Evolutionary conservation across 805 yeast genomes (phyloP), one percentile per base, ranked within the genome.

Genomic region (Suhomyces sp.): DNA sequence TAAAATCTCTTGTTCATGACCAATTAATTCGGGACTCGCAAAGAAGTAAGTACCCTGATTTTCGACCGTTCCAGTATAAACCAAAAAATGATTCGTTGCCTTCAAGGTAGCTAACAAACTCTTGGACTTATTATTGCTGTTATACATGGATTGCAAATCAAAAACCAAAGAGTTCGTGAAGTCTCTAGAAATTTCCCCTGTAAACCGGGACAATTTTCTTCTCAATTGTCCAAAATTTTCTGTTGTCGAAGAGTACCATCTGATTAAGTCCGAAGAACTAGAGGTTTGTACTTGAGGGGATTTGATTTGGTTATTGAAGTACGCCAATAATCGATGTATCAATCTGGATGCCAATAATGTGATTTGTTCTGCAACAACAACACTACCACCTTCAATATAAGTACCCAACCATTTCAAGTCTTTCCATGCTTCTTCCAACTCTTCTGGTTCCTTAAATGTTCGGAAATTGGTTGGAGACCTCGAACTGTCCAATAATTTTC

Each of bases 391-490:
- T 26, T 84, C 88, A 19, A 93, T 74, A 47, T 74, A 81, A 42
- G 74, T 76, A 10, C 97, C 96, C 22, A 87, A 72, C 47, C 80
- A 79, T 47, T 77, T 84, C 45, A 93, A 66, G 47, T 82, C 80
- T 19, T 74, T 71, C 90, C 95, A 93, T 28, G 85, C 85, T 35
- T 72, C 76, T 50, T 88, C 95, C 31, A 93, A 65, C 52, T 84
- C 88, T 47, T 91, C 98, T 1, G 96, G 90, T 50, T 87, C 97
- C 51, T 87, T 87, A 58, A 86, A 87, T 0, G 95, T 84, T 47
- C 88, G 75, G 63, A 86, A 85, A 10, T 83, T 75, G 25, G 69
- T 67, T 4, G 70, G 67, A 3, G 77, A 70, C 38, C 77, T 74
- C 0, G 88, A 80, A 39, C 88, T 78, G 47, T 88, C 95, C 31